Evolutionary conservation across 805 yeast genomes (phyloP).

Genomic region (Yarrowia sp.): DNA sequence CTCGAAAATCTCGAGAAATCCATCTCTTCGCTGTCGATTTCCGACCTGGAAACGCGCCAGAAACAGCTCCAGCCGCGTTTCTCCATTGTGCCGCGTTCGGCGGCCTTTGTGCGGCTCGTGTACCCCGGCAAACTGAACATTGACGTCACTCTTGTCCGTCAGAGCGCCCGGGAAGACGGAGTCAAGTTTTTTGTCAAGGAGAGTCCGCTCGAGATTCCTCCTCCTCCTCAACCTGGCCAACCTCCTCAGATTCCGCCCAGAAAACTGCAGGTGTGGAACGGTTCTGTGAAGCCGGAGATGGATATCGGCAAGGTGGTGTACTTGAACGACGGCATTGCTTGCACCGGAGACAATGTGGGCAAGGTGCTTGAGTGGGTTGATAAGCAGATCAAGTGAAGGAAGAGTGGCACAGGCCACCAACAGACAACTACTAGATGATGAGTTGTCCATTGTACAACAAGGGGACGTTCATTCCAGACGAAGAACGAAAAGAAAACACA

Average conservation of each 20-base stretch:
- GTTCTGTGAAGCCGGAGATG: background rate
- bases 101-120: conserved; percentile 31
- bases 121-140: conserved; percentile 23
- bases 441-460: background rate
- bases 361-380: conserved; percentile 36
- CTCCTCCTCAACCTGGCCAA: conserved; percentile 16
- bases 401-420: no score
- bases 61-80: conserved; percentile 11
- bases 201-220: background rate
- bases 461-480: conserved; percentile 19
- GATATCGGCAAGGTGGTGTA: conserved; percentile 13
- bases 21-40: background rate
- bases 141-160: conserved; percentile 28
- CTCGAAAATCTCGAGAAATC: background rate
- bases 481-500: conserved; percentile 11
- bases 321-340: conserved; percentile 26
- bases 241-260: background rate
- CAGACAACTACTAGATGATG: no score
- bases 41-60: conserved; percentile 25
- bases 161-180: background rate
- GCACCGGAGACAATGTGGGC: conserved; percentile 9
- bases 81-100: conserved; percentile 31
- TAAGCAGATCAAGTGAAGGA: background rate
- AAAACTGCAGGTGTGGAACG: conserved; percentile 25
- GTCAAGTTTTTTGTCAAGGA: conserved; percentile 29